phyloP scores from a whole-genome alignment of 2,329 filamentous ascomycete genomes.

The Dactylellina parvicollis region DNA sequence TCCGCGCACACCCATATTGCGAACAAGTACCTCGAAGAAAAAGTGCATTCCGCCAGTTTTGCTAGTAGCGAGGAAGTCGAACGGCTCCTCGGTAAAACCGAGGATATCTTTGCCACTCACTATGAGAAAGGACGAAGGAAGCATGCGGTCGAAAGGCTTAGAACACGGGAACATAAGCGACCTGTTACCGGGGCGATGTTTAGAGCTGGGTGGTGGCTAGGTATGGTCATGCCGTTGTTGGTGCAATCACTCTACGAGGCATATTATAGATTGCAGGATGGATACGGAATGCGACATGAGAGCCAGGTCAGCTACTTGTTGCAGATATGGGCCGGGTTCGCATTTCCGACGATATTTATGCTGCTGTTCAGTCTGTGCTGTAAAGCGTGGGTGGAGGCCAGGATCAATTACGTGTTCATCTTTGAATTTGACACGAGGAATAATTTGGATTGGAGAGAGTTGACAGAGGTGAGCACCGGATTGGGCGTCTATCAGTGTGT shows the following conservation, averaged over 20 bases:
- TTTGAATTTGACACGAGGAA: conserved; percentile 94
- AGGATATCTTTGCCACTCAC: conserved; percentile 92
- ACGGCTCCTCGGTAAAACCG: conserved; percentile 78
- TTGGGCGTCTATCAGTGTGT: background rate
- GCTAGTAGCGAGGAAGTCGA: conserved; percentile 88
- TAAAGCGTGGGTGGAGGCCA: conserved; percentile 80
- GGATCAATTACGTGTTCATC: conserved; percentile 95
- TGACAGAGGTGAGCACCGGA: conserved; percentile 70
- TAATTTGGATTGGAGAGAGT: conserved; percentile 86
- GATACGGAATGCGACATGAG: conserved; percentile 57
- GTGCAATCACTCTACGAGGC: conserved; percentile 68
- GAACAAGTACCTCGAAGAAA: conserved; percentile 85
- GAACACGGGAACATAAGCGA: conserved; percentile 68
- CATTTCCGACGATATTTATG: conserved; percentile 81
- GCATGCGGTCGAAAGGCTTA: conserved; percentile 85
- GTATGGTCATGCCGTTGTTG: conserved; percentile 71
- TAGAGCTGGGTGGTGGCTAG: conserved; percentile 73
- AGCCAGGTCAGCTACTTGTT: conserved; percentile 61
- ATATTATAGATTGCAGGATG: conserved; percentile 18
- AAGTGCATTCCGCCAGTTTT: conserved; percentile 89
- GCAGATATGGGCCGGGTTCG: conserved; percentile 87
- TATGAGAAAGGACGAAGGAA: conserved; percentile 95
- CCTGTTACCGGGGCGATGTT: conserved; percentile 71
- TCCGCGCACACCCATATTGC: conserved; percentile 79
- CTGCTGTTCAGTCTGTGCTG: conserved; percentile 87